A percentile compares a stretch with the other conserved stretches of the same genome.
phyloP scores from a whole-genome alignment of 2,329 filamentous ascomycete genomes.

The Magnaporthiopsis incrustans region DNA sequence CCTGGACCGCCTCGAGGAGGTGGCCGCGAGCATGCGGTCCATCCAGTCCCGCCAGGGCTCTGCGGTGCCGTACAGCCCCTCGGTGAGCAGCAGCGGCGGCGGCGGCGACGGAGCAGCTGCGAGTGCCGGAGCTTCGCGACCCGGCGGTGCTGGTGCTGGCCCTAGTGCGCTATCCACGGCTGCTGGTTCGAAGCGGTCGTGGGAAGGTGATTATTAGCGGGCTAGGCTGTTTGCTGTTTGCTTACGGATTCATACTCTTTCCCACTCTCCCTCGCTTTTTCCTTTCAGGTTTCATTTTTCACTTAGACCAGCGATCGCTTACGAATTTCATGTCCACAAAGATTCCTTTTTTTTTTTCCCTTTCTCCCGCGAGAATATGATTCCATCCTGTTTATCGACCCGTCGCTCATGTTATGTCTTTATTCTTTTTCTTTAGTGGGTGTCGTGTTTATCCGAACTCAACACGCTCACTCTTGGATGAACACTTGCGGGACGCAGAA shows the following conservation, averaged over 20 bases:
- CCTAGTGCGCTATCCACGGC: neutral
- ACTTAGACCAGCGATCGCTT: neutral
- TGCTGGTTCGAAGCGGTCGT: neutral
- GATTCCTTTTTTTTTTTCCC: too few species aligned
- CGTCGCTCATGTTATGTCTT: too few species aligned
- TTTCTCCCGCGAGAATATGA: too few species aligned
- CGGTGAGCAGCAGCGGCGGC: neutral
- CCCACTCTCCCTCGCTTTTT: neutral
- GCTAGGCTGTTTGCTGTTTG: neutral
- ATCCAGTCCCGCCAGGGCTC: neutral
- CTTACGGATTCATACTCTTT: neutral
- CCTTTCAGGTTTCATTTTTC: neutral
- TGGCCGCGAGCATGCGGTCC: neutral
- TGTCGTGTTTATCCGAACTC: too few species aligned
- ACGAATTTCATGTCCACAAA: neutral
- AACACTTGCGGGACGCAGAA: too few species aligned
- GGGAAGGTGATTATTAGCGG: neutral
- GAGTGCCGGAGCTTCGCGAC: neutral
- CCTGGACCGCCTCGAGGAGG: neutral
- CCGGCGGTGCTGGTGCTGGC: neutral
- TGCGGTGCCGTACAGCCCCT: neutral
- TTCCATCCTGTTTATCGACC: too few species aligned
- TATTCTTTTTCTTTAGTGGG: too few species aligned
- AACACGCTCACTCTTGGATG: too few species aligned
- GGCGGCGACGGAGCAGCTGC: too few species aligned